phyloP scores from a whole-genome alignment of 768 basidiomycete species.

The Infundibulicybe gibba region DNA sequence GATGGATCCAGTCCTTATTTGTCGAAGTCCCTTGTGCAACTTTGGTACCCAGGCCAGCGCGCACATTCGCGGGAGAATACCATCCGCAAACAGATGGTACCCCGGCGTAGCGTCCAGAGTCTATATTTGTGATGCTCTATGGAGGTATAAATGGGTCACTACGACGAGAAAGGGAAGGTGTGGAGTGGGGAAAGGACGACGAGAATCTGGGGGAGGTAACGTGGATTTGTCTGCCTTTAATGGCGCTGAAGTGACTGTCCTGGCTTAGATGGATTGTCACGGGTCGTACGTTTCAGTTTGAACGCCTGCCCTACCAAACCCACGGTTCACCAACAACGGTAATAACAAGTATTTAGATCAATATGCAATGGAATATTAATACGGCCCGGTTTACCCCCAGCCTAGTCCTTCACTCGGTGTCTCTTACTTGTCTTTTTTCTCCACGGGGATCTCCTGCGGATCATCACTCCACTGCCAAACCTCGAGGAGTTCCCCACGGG shows the following conservation, averaged over 20 bases:
- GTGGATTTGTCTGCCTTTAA: constrained; percentile 5
- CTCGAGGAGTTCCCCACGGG: constrained; percentile 65
- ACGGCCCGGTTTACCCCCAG: background rate
- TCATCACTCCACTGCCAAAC: constrained; percentile 75
- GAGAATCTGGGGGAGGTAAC: constrained; percentile 3
- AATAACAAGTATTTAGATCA: too few species aligned
- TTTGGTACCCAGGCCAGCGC: too few species aligned
- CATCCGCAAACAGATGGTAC: too few species aligned
- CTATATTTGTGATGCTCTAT: constrained; percentile 6
- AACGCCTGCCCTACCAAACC: too few species aligned
- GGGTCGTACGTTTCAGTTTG: too few species aligned
- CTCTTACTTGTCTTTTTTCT: background rate
- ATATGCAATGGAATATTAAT: too few species aligned
- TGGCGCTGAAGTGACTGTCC: constrained; percentile 10
- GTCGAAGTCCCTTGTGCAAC: too few species aligned
- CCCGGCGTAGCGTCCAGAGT: too few species aligned
- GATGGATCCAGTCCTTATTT: too few species aligned
- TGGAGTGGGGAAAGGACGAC: constrained; percentile 24
- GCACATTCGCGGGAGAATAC: too few species aligned
- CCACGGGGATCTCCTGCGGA: constrained; percentile 7
- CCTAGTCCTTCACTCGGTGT: background rate
- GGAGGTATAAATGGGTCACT: constrained; percentile 9
- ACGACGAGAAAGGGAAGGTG: constrained; percentile 20
- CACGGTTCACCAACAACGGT: too few species aligned
- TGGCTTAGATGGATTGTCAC: constrained; percentile 1